Percentiles rank a stretch among this genome's conserved stretches.
Evolutionary conservation across 495 filamentous ascomycete species (phyloP).

Genomic region (Xylaria acuta): DNA sequence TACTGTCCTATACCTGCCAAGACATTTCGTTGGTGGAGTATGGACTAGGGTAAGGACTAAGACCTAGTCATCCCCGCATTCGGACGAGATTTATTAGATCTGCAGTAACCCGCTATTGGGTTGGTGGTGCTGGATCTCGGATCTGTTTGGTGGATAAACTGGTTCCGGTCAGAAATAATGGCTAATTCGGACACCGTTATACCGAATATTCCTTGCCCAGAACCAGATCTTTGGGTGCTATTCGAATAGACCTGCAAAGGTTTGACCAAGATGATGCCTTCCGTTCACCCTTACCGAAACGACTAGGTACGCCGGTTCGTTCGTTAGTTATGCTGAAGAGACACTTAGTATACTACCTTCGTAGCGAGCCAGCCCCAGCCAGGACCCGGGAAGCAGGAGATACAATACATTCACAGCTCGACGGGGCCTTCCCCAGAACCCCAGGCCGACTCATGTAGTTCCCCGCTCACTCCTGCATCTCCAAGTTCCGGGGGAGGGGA

Average conservation of each 20-base stretch:
- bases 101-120: not conserved
- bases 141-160: conserved; percentile 31
- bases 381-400: not conserved
- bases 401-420: not conserved
- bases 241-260: not conserved
- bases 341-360: not conserved
- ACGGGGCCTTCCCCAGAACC: conserved; percentile 7
- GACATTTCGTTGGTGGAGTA: not conserved
- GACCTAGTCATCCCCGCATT: conserved; percentile 8
- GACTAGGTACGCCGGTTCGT: not conserved
- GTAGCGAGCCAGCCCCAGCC: not conserved
- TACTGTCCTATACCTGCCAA: conserved; percentile 5
- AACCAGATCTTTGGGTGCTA: not conserved
- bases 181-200: conserved; percentile 23
- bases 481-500: not conserved
- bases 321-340: not conserved
- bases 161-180: not conserved
- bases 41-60: not conserved
- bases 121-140: conserved; percentile 2
- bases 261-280: not conserved
- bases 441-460: not conserved
- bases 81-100: not conserved
- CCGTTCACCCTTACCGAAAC: not conserved
- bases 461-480: conserved; percentile 16
- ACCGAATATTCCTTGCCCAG: conserved; percentile 7